phyloP scores from a whole-genome alignment of 208 protist genomes.

The Trypanosoma cruzi region DNA sequence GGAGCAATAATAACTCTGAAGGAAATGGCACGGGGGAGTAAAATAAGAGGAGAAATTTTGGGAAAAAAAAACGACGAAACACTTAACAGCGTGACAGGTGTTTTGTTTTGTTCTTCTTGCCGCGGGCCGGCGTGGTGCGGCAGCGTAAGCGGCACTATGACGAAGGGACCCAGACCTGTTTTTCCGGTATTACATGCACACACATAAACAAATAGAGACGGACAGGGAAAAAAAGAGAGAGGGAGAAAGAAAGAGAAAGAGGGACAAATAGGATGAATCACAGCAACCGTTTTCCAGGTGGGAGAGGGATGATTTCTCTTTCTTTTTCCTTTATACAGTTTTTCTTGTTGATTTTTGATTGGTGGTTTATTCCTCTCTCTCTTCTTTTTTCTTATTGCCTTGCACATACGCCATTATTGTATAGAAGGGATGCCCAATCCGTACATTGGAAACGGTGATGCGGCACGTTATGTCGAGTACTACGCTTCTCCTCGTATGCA shows the following conservation, averaged over 20 bases:
- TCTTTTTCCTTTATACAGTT: conserved; percentile 5
- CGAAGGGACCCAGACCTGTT: background rate
- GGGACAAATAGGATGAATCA: background rate
- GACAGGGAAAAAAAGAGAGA: background rate
- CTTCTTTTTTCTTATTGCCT: background rate
- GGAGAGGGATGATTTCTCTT: no score
- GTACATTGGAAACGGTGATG: conserved; percentile 64
- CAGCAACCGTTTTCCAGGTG: background rate
- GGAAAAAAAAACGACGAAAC: background rate
- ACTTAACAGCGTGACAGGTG: background rate
- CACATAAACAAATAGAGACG: background rate
- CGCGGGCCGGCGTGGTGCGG: no score
- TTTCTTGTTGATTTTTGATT: background rate
- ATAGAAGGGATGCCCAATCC: conserved; percentile 63
- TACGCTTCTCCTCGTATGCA: conserved; percentile 77
- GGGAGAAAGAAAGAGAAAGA: background rate
- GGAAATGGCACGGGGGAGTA: no score
- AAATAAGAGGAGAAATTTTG: background rate
- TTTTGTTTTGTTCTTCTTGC: conserved; percentile 6
- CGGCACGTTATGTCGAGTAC: conserved; percentile 73
- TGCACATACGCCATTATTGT: background rate
- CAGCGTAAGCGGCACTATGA: background rate
- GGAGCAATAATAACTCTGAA: background rate
- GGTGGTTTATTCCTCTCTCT: background rate
- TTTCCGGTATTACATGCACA: background rate